A percentile compares a stretch with the other conserved stretches of the same genome.
Evolutionary conservation across 345 rosid species (phyloP).

Genomic region (Eucalyptus regnans): DNA sequence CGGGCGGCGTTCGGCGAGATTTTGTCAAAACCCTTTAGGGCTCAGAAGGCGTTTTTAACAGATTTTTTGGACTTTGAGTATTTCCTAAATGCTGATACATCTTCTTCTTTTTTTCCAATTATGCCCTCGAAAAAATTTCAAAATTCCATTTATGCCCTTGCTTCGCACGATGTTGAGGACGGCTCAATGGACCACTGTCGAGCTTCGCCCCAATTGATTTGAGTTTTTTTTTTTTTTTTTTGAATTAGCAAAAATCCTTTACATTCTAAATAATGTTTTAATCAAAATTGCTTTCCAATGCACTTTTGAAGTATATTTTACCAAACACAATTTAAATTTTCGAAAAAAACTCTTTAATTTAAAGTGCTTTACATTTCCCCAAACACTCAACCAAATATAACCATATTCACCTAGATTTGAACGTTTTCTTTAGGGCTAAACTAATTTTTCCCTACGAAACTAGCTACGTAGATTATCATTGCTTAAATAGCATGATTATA

Average conservation of each 20-base stretch:
- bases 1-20: background rate
- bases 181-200: rapidly evolving
- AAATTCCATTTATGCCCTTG: background rate
- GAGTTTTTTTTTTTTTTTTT: too few species aligned
- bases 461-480: background rate
- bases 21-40: background rate
- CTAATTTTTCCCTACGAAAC: too few species aligned
- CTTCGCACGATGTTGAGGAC: rapidly evolving
- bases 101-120: too few species aligned
- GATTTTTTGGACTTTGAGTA: background rate
- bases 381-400: background rate
- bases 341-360: background rate
- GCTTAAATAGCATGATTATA: background rate
- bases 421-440: background rate
- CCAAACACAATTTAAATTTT: too few species aligned
- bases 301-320: background rate
- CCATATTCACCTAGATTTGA: background rate
- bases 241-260: too few species aligned
- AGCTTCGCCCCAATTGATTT: background rate
- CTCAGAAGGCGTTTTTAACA: background rate
- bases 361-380: background rate
- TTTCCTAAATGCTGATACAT: too few species aligned
- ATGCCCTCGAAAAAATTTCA: too few species aligned
- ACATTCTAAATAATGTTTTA: background rate
- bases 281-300: background rate